These are phyloP conservation scores for Corallochytrium limacisporum DNA, from an alignment of 78 protist species.

Conservation along the genomic window DNA sequence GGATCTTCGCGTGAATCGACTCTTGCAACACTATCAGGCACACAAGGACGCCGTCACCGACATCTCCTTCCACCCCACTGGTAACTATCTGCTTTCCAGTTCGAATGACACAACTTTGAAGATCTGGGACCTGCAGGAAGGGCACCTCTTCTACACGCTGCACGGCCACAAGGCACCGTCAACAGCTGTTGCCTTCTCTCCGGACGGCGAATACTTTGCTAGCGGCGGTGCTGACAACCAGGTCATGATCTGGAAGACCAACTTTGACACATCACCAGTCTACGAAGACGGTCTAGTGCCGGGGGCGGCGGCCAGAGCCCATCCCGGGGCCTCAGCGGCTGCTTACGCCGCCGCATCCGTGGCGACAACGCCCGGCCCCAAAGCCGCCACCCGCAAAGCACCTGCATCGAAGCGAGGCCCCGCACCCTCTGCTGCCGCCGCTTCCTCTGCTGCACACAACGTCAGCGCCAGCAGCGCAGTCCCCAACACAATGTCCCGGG, in stretches of 20 bases:
- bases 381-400: too few species aligned
- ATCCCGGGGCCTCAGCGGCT: too few species aligned
- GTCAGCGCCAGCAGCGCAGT: background rate
- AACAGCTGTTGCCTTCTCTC: conserved; percentile 8
- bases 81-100: conserved; percentile 52
- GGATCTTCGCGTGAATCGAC: conserved; percentile 54
- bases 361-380: too few species aligned
- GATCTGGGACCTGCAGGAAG: conserved; percentile 66
- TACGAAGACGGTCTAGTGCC: too few species aligned
- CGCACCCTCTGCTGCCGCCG: too few species aligned
- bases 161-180: conserved; percentile 53
- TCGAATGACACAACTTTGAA: conserved; percentile 47
- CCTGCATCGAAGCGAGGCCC: too few species aligned
- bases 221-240: conserved; percentile 41
- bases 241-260: conserved; percentile 60
- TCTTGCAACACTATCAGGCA: conserved; percentile 65
- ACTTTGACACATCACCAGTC: too few species aligned
- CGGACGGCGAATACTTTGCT: conserved; percentile 54
- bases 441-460: background rate
- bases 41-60: conserved; percentile 37
- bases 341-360: too few species aligned
- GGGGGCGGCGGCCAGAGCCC: too few species aligned
- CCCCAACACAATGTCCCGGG: background rate
- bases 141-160: conserved; percentile 61
- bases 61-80: conserved; percentile 56